Evolutionary conservation across 177 flowering plant genomes (phyloP).

Genomic region (Vitis hybrid): DNA sequence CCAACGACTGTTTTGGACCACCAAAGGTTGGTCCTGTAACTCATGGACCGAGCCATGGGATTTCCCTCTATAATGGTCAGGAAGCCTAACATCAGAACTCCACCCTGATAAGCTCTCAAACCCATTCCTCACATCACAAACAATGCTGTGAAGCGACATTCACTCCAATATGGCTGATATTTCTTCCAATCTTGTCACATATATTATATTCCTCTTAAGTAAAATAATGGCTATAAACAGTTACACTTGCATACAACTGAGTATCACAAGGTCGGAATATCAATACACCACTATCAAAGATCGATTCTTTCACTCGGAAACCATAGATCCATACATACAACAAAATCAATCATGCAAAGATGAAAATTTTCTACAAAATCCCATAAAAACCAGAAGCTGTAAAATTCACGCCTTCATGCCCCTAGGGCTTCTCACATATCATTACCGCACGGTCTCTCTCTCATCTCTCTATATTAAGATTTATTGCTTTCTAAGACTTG

Average conservation of each 20-base stretch:
- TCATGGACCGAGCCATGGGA: slow-evolving; percentile 76
- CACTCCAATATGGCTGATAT: slow-evolving; percentile 14
- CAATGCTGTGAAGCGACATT: slow-evolving; percentile 97
- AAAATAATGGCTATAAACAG: slow-evolving; percentile 3
- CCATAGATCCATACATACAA: too few relatives aligned
- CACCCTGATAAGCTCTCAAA: slow-evolving; percentile 85
- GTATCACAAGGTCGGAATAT: too few relatives aligned
- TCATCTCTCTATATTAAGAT: too few relatives aligned
- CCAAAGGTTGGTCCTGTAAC: slow-evolving; percentile 54
- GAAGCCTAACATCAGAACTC: slow-evolving; percentile 73
- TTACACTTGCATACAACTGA: slow-evolving; percentile 8
- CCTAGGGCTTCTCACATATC: too few relatives aligned
- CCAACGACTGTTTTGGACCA: slow-evolving; percentile 76
- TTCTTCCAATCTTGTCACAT: slow-evolving; percentile 16
- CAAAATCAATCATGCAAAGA: background rate
- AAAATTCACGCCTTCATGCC: too few relatives aligned
- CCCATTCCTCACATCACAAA: slow-evolving; percentile 87
- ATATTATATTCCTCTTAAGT: slow-evolving; percentile 10
- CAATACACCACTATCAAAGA: too few relatives aligned
- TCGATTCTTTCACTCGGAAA: too few relatives aligned
- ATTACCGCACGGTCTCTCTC: too few relatives aligned
- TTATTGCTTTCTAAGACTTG: too few relatives aligned
- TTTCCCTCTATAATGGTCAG: slow-evolving; percentile 55
- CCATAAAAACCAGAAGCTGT: background rate
- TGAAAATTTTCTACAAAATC: slow-evolving; percentile 1